Evolutionary conservation across 2,329 filamentous ascomycete species (phyloP), one percentile per base, ranked within the genome.

Genomic region (Phyllosticta ampelicida): DNA sequence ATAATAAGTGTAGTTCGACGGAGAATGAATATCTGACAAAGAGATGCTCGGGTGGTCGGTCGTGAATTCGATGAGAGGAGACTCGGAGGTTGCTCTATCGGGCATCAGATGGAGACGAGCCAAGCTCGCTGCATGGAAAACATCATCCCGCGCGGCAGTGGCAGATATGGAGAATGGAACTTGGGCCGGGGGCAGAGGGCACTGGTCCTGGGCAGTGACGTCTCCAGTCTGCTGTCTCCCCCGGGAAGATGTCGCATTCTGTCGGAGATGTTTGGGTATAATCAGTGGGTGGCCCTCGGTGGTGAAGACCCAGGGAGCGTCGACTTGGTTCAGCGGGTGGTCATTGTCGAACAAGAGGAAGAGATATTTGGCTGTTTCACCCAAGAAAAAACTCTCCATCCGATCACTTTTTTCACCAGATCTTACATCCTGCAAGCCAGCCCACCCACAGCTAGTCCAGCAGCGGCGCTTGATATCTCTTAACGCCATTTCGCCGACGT

Each of bases 381-480:
- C 92, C 0, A 99, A 79, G 67, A 97, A 97, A 78, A 97, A 99
- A 70, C 92, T 97, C 73, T 99, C 94, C 94, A 97, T 97, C 30
- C 94, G 86, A 70, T 99, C 91, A 64, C 83, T 89, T 72, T 90
- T 84, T 73, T 96, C 89, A 3, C 92, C 92, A n/a, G 69, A 76
- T 8, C 72, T 70, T 19, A 80, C 77, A 61, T 80, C 77, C 28
- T 76, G 72, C 48, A 97, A 78, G 0, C 92, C 92, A 13, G 92
- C 89, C 90, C 92, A 97, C 48, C 94, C 94, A 66, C 94, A 99
- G 61, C 83, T 81, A 0, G 90, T 90, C 83, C 89, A 90, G 73
- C 94, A 99, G 56, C 92, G 83, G 53, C 89, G 80, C 66, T 87
- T 86, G 66, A 99, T 90, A 67, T 99, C 94, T 60, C 84, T 82